A percentile compares a stretch with the other conserved stretches of the same genome.
Evolutionary conservation across 768 basidiomycete species (phyloP).

Genomic region (Baorangia bicolor): DNA sequence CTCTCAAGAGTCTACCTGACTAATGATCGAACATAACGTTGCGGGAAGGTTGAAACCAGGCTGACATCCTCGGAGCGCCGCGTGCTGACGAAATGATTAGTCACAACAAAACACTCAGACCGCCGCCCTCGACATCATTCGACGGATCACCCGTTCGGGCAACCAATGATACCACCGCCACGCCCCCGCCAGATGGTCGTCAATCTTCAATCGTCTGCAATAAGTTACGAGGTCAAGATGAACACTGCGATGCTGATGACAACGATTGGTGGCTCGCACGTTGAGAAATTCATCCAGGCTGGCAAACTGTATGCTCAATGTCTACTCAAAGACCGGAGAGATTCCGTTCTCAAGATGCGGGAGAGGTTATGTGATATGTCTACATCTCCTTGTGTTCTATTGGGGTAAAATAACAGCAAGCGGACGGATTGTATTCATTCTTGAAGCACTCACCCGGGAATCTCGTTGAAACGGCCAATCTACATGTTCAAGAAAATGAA

Average conservation of each 20-base stretch:
- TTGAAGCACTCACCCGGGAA: conserved; percentile 8
- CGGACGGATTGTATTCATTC: background rate
- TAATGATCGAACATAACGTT: conserved; percentile 6
- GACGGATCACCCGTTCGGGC: too few species aligned
- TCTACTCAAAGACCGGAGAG: background rate
- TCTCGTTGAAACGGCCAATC: background rate
- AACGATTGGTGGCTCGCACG: too few species aligned
- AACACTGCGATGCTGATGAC: background rate
- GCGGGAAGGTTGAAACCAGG: background rate
- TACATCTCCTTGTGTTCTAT: background rate
- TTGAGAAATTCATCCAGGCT: too few species aligned
- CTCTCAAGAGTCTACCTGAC: conserved; percentile 7
- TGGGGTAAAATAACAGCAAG: background rate
- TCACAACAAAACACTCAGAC: too few species aligned
- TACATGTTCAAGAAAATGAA: background rate
- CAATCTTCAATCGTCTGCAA: too few species aligned
- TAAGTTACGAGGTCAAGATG: background rate
- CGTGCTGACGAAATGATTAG: conserved; percentile 4
- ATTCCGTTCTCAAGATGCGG: background rate
- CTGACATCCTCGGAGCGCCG: background rate
- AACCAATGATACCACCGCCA: too few species aligned
- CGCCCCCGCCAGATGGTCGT: too few species aligned
- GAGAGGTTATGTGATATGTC: background rate
- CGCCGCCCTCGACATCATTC: too few species aligned
- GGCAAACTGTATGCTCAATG: too few species aligned